Evolutionary conservation across 345 rosid species (phyloP), one percentile per base, ranked within the genome.

Genomic region (Aegle marmelos): DNA sequence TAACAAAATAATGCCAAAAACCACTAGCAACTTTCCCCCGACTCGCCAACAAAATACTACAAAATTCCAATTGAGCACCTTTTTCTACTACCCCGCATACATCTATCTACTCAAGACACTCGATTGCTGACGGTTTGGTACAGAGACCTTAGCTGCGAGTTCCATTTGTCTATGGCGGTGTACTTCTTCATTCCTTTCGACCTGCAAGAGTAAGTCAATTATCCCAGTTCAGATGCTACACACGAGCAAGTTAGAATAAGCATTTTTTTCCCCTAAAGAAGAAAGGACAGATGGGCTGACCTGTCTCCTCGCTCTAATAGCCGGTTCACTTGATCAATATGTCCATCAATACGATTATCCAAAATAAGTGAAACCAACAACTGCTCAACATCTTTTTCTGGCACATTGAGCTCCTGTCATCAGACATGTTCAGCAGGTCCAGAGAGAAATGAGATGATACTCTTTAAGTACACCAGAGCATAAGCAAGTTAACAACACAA

Each of bases 291-390:
- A 65, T 28, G 56, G 14, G 21, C 66, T 28, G 64, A 92, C 97
- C 95, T 91, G 88, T 92, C 93, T 9, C 97, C 93, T 71, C 98
- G 98, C 86, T 94, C 96, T 69, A 97, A 82, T 39, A 92, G 81
- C 70, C 94, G 87, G 85, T 97, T 97, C 81, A 97, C 98, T 86
- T 97, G 98, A 75, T 97, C 99, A 74, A 97, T 97, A 82, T 97
- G 98, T 11, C 98, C 98, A 34, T 93, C 96, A 56, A 97, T 91
- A 14, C 98, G 92, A 79, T 91, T 92, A 85, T 97, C 99, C 76
- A 97, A 82, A 71, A 97, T 97, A 63, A 97, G 82, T 25, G 97
- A 94, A 30, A 97, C 98, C 67, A 97, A 81, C 78, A 97, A 73
- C 82, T 97, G 98, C 72, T 93, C 98, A 8, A 97, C 98, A 11